A percentile compares a stretch with the other conserved stretches of the same genome.
These are phyloP conservation scores for Fragaria nilgerrensis DNA, from an alignment of 306 rosid genomes.

Conservation along the genomic window DNA sequence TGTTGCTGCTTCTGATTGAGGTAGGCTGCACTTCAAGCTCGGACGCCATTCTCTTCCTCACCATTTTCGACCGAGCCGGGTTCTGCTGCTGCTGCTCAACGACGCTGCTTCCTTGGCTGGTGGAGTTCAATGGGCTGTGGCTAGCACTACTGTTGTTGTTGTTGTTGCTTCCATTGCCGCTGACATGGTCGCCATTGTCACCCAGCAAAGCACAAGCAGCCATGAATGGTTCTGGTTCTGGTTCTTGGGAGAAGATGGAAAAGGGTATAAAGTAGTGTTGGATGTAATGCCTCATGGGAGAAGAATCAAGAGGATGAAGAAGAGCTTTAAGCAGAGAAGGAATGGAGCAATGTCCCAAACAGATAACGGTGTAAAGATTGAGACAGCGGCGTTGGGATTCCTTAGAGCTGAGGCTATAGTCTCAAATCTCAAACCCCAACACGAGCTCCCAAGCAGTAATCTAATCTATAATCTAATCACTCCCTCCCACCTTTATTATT, in stretches of 20 bases:
- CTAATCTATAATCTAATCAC: background rate
- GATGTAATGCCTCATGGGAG: background rate
- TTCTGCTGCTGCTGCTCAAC: conserved; percentile 20
- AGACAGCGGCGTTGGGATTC: conserved; percentile 73
- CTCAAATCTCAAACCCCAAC: conserved; percentile 39
- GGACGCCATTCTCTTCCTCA: conserved; percentile 86
- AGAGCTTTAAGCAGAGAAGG: background rate
- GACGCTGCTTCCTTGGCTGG: conserved; percentile 30
- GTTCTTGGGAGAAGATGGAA: background rate
- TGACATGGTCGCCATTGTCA: conserved; percentile 30
- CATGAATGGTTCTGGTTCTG: conserved; percentile 27
- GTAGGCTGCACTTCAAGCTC: conserved; percentile 54
- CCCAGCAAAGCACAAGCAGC: conserved; percentile 60
- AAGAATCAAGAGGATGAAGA: background rate
- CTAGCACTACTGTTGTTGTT: conserved; percentile 11
- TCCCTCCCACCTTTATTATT: conserved; percentile 1
- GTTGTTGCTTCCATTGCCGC: conserved; percentile 25
- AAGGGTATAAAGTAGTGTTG: background rate
- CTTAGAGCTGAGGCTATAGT: background rate
- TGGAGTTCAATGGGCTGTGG: conserved; percentile 22
- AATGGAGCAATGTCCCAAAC: conserved; percentile 42
- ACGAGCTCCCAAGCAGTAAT: conserved; percentile 62
- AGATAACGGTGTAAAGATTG: conserved; percentile 81
- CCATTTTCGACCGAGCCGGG: conserved; percentile 34
- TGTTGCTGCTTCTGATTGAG: background rate